These are phyloP conservation scores for Skeletonema potamos DNA, from an alignment of 108 stramenopile species.

Conservation along the genomic window DNA sequence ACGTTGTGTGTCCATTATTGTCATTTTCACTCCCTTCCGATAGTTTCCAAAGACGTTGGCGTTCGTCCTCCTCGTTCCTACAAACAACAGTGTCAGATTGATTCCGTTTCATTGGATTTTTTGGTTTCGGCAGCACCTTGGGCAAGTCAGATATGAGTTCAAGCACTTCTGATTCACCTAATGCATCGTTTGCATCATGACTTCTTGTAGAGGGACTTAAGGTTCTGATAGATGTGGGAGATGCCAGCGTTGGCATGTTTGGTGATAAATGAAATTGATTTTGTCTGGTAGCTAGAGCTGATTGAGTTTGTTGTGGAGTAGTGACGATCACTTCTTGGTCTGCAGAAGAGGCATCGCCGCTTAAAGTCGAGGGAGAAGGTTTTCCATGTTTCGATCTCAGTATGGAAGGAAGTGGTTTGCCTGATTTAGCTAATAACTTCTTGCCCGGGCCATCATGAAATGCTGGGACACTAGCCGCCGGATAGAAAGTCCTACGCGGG, in stretches of 20 bases:
- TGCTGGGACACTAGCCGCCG: not conserved
- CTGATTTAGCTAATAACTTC: not conserved
- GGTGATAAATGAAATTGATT: not conserved
- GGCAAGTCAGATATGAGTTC: conserved; percentile 8
- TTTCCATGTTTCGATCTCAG: not conserved
- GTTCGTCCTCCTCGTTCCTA: conserved; percentile 9
- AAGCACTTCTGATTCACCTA: conserved; percentile 19
- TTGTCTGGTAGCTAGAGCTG: not conserved
- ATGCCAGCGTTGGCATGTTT: conserved; percentile 18
- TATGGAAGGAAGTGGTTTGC: conserved; percentile 1
- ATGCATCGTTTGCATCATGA: not conserved
- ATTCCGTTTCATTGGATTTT: conserved; percentile 13
- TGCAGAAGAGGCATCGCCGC: not conserved
- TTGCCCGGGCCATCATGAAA: not conserved
- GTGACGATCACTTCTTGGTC: not conserved
- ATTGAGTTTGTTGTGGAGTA: not conserved
- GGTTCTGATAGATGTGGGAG: conserved; percentile 33
- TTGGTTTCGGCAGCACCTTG: conserved; percentile 9
- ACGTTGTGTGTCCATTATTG: not conserved
- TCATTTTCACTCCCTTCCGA: conserved; percentile 1
- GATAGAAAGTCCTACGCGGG: not conserved
- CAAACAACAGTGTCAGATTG: conserved; percentile 27
- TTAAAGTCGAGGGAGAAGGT: not conserved
- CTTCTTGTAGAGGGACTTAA: not conserved
- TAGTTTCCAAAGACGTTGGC: not conserved